These are phyloP conservation scores for Arthrobotrys sphaeroides DNA, from an alignment of 2,329 filamentous ascomycete species.

Conservation along the genomic window DNA sequence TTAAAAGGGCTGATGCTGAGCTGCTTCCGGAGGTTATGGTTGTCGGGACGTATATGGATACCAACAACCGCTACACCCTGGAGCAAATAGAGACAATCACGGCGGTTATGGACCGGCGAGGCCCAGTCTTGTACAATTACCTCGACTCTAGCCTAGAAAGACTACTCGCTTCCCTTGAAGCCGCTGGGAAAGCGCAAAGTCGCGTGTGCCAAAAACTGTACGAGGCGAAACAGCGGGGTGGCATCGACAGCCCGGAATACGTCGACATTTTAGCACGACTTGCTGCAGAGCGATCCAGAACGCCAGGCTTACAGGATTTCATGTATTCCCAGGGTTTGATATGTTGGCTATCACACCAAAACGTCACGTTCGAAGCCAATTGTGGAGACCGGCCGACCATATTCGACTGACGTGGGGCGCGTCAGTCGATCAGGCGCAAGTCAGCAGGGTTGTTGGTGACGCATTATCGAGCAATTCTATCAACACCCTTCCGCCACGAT, in stretches of 20 bases:
- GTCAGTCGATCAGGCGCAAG: too few relatives aligned
- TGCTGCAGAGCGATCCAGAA: not conserved
- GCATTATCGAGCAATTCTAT: too few relatives aligned
- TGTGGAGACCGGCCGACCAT: too few relatives aligned
- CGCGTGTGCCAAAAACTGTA: not conserved
- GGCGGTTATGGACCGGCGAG: slow-evolving; percentile 4
- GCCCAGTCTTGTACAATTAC: slow-evolving; percentile 8
- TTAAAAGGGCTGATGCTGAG: not conserved
- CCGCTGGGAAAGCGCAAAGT: not conserved
- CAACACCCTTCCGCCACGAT: too few relatives aligned
- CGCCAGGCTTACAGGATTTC: slow-evolving; percentile 6
- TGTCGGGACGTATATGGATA: not conserved
- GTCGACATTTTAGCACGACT: not conserved
- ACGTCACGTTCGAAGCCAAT: too few relatives aligned
- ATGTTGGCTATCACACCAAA: slow-evolving; percentile 12
- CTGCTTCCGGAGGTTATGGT: not conserved
- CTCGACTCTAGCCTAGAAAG: slow-evolving; percentile 9
- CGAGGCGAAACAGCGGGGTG: slow-evolving; percentile 6
- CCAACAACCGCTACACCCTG: slow-evolving; percentile 5
- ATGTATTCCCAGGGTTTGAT: slow-evolving; percentile 15
- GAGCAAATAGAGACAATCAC: slow-evolving; percentile 7
- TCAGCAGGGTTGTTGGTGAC: too few relatives aligned
- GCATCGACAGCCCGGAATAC: slow-evolving; percentile 8
- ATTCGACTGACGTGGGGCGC: too few relatives aligned
- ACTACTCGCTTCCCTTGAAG: slow-evolving; percentile 1